A percentile compares a stretch with the other conserved stretches of the same genome.
phyloP scores from a whole-genome alignment of 768 basidiomycete genomes.

The Boletus rubescentipes region DNA sequence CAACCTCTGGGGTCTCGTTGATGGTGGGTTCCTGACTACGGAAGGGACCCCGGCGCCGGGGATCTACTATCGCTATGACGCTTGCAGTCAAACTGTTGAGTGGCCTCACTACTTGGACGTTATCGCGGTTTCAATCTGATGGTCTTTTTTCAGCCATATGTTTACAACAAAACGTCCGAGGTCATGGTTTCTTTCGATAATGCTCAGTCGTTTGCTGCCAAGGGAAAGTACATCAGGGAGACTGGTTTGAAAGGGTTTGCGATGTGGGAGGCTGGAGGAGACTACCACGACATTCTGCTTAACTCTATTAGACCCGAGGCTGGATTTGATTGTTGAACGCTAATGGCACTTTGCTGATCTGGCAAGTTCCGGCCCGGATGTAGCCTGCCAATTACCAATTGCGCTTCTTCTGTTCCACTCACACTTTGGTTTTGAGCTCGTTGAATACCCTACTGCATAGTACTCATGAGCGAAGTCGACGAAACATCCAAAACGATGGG shows the following conservation, averaged over 20 bases:
- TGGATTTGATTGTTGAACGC: conserved; percentile 24
- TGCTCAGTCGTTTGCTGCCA: conserved; percentile 53
- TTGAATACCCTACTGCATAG: neutral
- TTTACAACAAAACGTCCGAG: conserved; percentile 56
- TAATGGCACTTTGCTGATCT: neutral
- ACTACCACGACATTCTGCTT: conserved; percentile 56
- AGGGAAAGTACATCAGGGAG: conserved; percentile 58
- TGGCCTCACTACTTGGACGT: neutral
- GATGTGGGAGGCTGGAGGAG: conserved; percentile 73
- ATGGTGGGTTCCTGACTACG: conserved; percentile 50
- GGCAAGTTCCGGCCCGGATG: neutral
- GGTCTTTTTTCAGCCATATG: conserved; percentile 49
- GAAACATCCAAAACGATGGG: neutral
- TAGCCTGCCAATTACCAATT: too few relatives aligned
- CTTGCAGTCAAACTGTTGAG: conserved; percentile 71
- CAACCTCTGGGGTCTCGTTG: conserved; percentile 61
- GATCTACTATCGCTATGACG: conserved; percentile 56
- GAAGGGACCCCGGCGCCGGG: conserved; percentile 34
- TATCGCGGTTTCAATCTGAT: conserved; percentile 1
- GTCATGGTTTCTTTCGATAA: conserved; percentile 70
- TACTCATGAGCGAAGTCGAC: conserved; percentile 5
- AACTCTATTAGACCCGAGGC: conserved; percentile 46
- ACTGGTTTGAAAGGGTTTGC: conserved; percentile 59
- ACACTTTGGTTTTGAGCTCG: neutral
- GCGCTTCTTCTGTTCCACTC: neutral